Percentiles rank a stretch among this genome's conserved stretches.
phyloP scores from a whole-genome alignment of 371 early-diverging fungal genomes.

The Choanephora cucurbitarum region DNA sequence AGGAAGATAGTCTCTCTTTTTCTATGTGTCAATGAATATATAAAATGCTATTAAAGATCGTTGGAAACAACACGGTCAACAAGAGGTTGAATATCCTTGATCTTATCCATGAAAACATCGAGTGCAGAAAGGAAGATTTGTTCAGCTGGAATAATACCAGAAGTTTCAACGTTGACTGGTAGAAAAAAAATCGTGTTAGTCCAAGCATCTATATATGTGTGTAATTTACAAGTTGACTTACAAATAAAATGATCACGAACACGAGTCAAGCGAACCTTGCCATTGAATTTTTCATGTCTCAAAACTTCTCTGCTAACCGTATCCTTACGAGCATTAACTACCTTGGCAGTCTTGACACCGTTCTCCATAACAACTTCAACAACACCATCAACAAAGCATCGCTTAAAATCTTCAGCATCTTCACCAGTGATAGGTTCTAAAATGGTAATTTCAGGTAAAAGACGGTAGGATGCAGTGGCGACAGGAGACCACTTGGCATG shows the following conservation, averaged over 20 bases:
- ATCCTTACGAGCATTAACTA: constrained; percentile 93
- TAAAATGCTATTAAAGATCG: too few relatives aligned
- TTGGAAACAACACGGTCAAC: constrained; percentile 36
- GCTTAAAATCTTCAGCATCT: constrained; percentile 84
- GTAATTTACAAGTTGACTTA: constrained; percentile 49
- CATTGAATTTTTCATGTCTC: constrained; percentile 91
- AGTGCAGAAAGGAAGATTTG: constrained; percentile 78
- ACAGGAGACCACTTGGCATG: constrained; percentile 99
- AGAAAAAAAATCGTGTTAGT: not conserved
- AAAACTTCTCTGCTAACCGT: constrained; percentile 96
- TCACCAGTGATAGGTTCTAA: constrained; percentile 86
- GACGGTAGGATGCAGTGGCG: constrained; percentile 94
- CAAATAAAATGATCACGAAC: constrained; percentile 97
- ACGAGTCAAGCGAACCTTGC: constrained; percentile 88
- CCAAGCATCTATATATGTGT: too few relatives aligned
- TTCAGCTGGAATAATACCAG: constrained; percentile 82
- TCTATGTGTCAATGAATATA: constrained; percentile 1
- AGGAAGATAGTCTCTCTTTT: not conserved
- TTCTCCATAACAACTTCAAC: constrained; percentile 75
- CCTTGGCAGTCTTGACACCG: constrained; percentile 72
- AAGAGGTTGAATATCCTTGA: constrained; percentile 59
- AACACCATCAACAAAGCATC: constrained; percentile 93
- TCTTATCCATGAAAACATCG: constrained; percentile 80
- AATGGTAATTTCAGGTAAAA: constrained; percentile 92
- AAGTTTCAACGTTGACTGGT: constrained; percentile 87